Percentiles rank a stretch among this genome's conserved stretches.
Conservation (phyloP, 129 eudicot species). For the Mikania micrantha region DNA sequence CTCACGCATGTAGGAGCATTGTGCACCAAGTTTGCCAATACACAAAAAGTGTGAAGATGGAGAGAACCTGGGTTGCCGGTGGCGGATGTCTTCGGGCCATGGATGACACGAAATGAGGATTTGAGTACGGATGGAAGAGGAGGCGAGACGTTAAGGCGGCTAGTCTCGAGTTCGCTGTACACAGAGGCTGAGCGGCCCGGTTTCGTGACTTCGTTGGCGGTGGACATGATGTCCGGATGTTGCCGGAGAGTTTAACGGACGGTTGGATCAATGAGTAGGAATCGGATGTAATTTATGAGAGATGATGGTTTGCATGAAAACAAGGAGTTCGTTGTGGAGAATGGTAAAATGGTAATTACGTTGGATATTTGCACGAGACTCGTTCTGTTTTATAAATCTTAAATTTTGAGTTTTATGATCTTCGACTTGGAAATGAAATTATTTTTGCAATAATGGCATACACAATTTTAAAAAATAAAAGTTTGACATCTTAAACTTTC, state of each 20-base stretch:
- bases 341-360: conserved; percentile 13
- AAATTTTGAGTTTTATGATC: too few relatives aligned
- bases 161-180: conserved; percentile 66
- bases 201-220: conserved; percentile 10
- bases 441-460: too few relatives aligned
- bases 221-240: conserved; percentile 13
- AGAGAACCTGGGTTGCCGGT: conserved; percentile 76
- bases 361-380: conserved; percentile 28
- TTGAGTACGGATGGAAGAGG: conserved; percentile 72
- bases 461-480: too few relatives aligned
- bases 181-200: conserved; percentile 36
- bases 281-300: background rate
- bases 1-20: too few relatives aligned
- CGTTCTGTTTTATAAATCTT: conserved; percentile 4
- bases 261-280: background rate
- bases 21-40: too few relatives aligned
- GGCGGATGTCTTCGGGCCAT: conserved; percentile 78
- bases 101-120: conserved; percentile 45
- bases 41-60: background rate
- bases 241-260: background rate
- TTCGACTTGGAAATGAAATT: too few relatives aligned
- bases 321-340: conserved; percentile 1
- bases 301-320: conserved; percentile 3
- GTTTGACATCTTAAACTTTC: too few relatives aligned
- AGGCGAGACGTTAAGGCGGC: conserved; percentile 50